Base-by-base conservation (phyloP, 1,284 basidiomycete species). In the Ustilago shanxiensis region DNA sequence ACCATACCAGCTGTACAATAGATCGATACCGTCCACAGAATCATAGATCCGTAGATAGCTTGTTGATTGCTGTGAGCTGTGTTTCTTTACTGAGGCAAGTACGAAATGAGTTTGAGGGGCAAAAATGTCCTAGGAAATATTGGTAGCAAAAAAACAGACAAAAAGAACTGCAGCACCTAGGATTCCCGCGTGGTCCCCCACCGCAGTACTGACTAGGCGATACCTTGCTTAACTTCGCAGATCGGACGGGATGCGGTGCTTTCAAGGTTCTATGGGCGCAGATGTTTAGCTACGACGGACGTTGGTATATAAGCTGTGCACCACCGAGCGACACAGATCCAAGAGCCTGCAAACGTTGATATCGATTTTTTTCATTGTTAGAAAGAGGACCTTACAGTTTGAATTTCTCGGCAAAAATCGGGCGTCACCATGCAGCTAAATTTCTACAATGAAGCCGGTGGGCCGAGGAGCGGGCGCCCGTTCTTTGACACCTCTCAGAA, bases 101-200 rank as follows among this genome's bases (percentile, higher is more conserved):
- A 41, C 10, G 13, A 39, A 41, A n/a, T n/a, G n/a, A n/a, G n/a
- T n/a, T n/a, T n/a, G 2, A 51, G 26, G 8, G 24, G 18, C 11
- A 5, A 51, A 28, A 31, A 47, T 47, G 45, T 24, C 9, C 8
- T 7, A 13, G 45, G 28, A 52, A 33, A 26, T 33, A 24, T n/a
- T 28, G 22, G 31, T 7, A 13, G n/a, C 2, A n/a, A 35, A 18
- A 22, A 28, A 47, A 41, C 49, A 20, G 18, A 53, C 20, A 60
- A 58, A 58, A 80, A 89, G 89, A 91, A 91, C 90, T 90, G 90
- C 90, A 90, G 90, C 90, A 91, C 90, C 90, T 88, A 91, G 90
- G 91, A 91, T 91, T 91, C 90, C 90, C 90, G 88, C 89, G 90
- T 91, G 91, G 91, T 91, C 91, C 91, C 91, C 91, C 90, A 91